Conservation (phyloP, 2,329 filamentous ascomycete species). For the Calonectria honghensis region DNA sequence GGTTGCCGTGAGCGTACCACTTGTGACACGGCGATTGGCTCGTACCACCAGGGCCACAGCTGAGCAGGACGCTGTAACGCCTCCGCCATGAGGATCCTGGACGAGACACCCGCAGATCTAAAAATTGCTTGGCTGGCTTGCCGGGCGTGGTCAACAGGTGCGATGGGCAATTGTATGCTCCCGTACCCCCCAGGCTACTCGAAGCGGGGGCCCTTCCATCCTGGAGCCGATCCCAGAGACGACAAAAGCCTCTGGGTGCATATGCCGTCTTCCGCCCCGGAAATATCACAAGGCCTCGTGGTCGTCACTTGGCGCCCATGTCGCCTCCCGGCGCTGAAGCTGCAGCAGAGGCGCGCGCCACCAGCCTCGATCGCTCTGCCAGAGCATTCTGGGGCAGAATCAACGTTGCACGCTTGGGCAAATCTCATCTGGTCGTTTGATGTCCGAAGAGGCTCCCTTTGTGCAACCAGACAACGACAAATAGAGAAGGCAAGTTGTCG, state of each 20-base stretch:
- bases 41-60: conserved; percentile 31
- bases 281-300: conserved; percentile 52
- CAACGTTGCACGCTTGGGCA: conserved; percentile 50
- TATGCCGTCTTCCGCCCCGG: conserved; percentile 21
- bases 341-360: conserved; percentile 39
- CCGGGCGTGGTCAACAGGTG: conserved; percentile 33
- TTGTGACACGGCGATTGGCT: conserved; percentile 48
- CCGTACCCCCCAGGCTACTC: conserved; percentile 35
- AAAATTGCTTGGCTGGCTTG: conserved; percentile 43
- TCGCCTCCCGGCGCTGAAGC: conserved; percentile 49
- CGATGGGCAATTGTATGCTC: conserved; percentile 43
- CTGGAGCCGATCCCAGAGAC: conserved; percentile 41
- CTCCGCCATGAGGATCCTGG: conserved; percentile 36
- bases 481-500: conserved; percentile 35
- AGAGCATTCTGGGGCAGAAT: conserved; percentile 31
- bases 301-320: conserved; percentile 47
- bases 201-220: conserved; percentile 41
- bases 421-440: conserved; percentile 48
- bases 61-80: conserved; percentile 41
- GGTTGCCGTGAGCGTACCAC: conserved; percentile 41
- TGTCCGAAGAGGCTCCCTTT: conserved; percentile 45
- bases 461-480: conserved; percentile 47
- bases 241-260: neutral
- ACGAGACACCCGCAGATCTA: conserved; percentile 38
- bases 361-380: conserved; percentile 34